phyloP scores from a whole-genome alignment of 2,329 filamentous ascomycete species.

The Fusarium sp. region DNA sequence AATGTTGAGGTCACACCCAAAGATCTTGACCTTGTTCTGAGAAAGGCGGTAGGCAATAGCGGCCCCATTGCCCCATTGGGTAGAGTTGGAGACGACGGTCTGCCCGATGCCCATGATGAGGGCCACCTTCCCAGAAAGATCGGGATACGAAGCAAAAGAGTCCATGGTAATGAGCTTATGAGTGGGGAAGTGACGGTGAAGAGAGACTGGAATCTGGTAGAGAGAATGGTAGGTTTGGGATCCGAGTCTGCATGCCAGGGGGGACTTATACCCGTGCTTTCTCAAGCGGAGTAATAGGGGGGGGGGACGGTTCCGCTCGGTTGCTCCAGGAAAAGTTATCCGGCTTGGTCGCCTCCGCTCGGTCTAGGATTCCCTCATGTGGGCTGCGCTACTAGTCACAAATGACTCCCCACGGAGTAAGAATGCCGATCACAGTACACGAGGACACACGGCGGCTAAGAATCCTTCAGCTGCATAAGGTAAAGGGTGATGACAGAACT shows the following conservation, averaged over 20 bases:
- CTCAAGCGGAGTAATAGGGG: no score
- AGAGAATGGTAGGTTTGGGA: neutral
- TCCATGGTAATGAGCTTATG: neutral
- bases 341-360: neutral
- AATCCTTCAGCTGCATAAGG: no score
- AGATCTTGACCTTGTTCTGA: constrained; percentile 1
- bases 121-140: neutral
- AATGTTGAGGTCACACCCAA: constrained; percentile 5
- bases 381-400: neutral
- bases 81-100: neutral
- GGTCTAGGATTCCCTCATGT: neutral
- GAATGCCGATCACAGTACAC: no score
- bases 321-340: no score
- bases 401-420: no score
- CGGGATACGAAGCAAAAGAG: neutral
- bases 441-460: no score
- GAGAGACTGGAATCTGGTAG: neutral
- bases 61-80: constrained; percentile 11
- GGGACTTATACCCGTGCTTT: neutral
- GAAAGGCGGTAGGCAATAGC: neutral
- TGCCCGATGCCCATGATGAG: neutral
- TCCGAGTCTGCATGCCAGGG: neutral
- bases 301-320: no score
- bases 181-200: neutral
- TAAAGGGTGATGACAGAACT: no score